Base-by-base conservation (phyloP, 2,329 filamentous ascomycete species). In the Neonectria sp. region DNA sequence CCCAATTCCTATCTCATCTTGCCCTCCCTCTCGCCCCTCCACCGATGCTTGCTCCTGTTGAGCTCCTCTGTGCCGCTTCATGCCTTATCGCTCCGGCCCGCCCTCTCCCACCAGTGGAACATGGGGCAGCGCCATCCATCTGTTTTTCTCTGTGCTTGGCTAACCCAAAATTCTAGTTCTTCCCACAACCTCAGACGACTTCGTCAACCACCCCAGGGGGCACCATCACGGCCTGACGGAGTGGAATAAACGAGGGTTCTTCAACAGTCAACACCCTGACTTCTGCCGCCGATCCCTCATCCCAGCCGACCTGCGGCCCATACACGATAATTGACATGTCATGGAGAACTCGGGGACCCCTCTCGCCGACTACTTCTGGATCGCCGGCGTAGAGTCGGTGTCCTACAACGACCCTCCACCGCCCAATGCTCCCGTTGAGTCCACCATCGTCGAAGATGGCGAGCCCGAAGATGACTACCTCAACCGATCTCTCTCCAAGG, bases 361-460 rank as follows among this genome's bases (percentile, higher is more conserved):
- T 77, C 85, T 93, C 79, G 91, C 91, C 80, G 91, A 93, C 80
- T 93, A 93, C 82, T 93, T 93, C 81, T 93, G 91, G 91, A 92
- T 93, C 79, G 91, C 91, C 72, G 91, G 91, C 76, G 86, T 93
- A 81, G 90, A 92, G 80, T 88, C 89, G 68, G 86, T 92, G 73
- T 86, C 88, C 63, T 92, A 92, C 82, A 86, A 89, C 69, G 90
- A 92, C 72, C 78, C 82, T 74, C 80, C 80, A 58, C 80, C 80
- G 57, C 70, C 77, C 48, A 71, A 64, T 66, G 70, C 74, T 77
- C 71, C 81, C 70, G 83, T 90, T 72, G 88, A 89, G 65, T 83
- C 85, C 24, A 90, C 88, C 60, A 92, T 92, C 71, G 86, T 83
- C 62, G 90, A 92, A 79, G 88, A 92, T 81, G 86, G 85, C 71